These are phyloP conservation scores for Phylloporus scabripes DNA, from an alignment of 768 basidiomycete species.

Conservation along the genomic window DNA sequence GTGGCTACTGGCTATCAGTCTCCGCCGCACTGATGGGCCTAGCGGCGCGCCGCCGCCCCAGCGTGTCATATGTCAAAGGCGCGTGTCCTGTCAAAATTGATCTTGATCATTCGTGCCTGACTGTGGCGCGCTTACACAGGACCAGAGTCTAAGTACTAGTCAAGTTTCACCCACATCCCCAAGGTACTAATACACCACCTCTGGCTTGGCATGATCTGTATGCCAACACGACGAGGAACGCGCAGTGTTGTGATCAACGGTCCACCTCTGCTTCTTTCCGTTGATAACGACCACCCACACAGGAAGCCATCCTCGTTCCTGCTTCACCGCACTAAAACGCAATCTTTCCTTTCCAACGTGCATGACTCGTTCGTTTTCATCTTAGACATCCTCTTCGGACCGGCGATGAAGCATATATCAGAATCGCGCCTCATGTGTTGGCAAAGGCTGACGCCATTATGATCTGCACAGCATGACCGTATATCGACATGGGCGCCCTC, in stretches of 20 bases:
- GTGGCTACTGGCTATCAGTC: not conserved
- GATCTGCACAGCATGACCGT: not conserved
- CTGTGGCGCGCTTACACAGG: constrained; percentile 1
- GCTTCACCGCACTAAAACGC: not conserved
- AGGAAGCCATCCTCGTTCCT: constrained; percentile 2
- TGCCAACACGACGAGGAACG: not conserved
- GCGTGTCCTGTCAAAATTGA: not conserved
- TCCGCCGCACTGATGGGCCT: not conserved
- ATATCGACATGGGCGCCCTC: not conserved
- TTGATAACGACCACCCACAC: not conserved
- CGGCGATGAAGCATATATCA: not conserved
- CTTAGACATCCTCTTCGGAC: not conserved
- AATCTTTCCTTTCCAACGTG: not conserved
- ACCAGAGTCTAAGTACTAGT: not conserved
- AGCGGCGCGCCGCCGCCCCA: not conserved
- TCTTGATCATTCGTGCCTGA: constrained; percentile 3
- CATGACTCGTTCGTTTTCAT: not conserved
- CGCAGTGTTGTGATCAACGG: not conserved
- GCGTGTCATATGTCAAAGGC: not conserved
- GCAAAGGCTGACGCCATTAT: constrained; percentile 1
- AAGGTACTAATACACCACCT: not conserved
- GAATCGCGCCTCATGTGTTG: not conserved
- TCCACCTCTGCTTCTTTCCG: not conserved
- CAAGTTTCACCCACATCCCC: not conserved
- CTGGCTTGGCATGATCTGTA: not conserved